Base-by-base conservation (phyloP, 2,329 filamentous ascomycete genomes). In the Aspergillus phoenicis region DNA sequence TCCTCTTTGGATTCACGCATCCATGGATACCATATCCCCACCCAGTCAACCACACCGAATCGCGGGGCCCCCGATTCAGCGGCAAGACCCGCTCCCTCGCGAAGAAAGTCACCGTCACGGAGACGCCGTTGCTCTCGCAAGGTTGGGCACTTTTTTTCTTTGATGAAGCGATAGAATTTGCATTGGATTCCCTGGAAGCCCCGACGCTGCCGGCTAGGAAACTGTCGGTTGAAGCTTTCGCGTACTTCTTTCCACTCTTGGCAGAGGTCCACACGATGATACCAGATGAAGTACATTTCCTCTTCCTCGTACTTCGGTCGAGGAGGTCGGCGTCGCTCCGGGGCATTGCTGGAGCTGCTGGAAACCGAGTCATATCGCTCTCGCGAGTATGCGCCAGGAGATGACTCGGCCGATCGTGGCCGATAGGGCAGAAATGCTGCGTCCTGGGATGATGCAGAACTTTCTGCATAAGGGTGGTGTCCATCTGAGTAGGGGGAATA, bases 211-310 rank as follows among this genome's bases (percentile, higher is more conserved):
- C 75, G 74, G 11, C 66, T 68, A 17, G 77, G 76, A 57, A 81
- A 82, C 59, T 80, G 78, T 0, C 66, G 69, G 64, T 79, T 78
- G 64, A 80, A 82, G 58, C 73, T 74, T 57, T 78, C 73, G 26
- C 75, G 73, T 22, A 82, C 77, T 62, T 79, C 74, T 61, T 77
- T 78, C 80, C 80, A 82, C 61, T 80, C 76, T 68, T 80, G 74
- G 49, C 73, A 72, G 26, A 81, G 72, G 64, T 82, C 80, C 26
- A 78, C 78, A 7, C 79, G 78, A 67, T 81, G 77, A 64, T 82
- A 82, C 80, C 80, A 82, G 62, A 82, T 81, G 61, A 82, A 82
- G 66, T 78, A 79, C 72, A 77, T 77, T 62, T 82, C 78, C 68
- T 82, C 80, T 55, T 78, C 74, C 48, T 76, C 75, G 68, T 82